Base-by-base conservation (phyloP, 805 yeast genomes). In the Candida nitratophila region DNA sequence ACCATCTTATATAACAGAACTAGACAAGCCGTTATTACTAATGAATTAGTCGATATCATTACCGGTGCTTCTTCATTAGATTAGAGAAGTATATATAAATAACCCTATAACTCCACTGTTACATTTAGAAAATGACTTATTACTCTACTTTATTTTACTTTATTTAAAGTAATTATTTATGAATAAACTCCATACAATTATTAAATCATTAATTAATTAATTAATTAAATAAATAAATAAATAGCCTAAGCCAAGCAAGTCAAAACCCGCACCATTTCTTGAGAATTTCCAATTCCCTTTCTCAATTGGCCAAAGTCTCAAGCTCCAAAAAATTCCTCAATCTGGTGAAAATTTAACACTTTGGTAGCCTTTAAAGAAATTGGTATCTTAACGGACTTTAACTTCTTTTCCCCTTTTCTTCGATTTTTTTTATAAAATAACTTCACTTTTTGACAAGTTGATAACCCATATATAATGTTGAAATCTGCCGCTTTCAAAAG, bases 1-100 rank as follows among this genome's bases (percentile, higher is more conserved):
- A 85, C 98, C 57, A 93, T 93, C 70, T 82, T 93, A 72, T 93
- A 93, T 76, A 93, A 93, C 90, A 91, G 99, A 81, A 85, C 97
- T 64, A 88, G 97, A 79, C 99, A 93, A 80, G 96, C 97, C 57
- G 96, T 90, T 65, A 91, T 91, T 65, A 90, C 98, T 72, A 93
- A 93, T 81, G 99, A 93, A 79, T 77, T 93, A 82, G 99, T 93
- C 65, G 99, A 93, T 75, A 93, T 93, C 65, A 91, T 93, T 70
- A 93, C 99, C 61, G 99, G 99, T 89, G 99, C 99, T 63, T 88
- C 98, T 52, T 88, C 98, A 48, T 82, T 93, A 74, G 96, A 86
- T 76, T 91, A 85, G 49, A 40, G n/a, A n/a, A n/a, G n/a, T n/a
- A n/a, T n/a, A n/a, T 41, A 21, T 40, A 41, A 21, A 22, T 17